Percentiles rank a stretch among this genome's conserved stretches.
These are phyloP conservation scores for Tolypocladium sp. DNA, from an alignment of 2,329 filamentous ascomycete genomes.

Conservation along the genomic window DNA sequence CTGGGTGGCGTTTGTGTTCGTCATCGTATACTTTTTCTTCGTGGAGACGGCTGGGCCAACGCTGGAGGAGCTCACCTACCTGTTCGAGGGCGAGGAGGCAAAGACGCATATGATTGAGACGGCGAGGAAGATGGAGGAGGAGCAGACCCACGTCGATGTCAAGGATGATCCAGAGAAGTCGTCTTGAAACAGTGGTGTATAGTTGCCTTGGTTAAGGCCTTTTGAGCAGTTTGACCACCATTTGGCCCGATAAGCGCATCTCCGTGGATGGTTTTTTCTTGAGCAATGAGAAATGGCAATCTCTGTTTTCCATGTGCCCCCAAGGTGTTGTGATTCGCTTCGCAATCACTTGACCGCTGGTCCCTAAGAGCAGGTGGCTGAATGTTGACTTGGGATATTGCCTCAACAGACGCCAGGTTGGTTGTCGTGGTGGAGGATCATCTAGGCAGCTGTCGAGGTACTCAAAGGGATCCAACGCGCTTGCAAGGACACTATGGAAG, in stretches of 20 bases:
- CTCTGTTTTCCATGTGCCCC: background rate
- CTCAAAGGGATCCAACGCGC: background rate
- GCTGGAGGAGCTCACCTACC: constrained; percentile 22
- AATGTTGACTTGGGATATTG: background rate
- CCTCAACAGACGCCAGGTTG: too few species aligned
- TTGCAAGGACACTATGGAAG: background rate
- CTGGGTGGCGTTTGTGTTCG: constrained; percentile 26
- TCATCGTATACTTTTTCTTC: constrained; percentile 30
- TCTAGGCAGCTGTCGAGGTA: background rate
- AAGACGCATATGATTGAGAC: constrained; percentile 15
- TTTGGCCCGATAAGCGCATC: background rate
- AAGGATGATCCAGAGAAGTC: constrained; percentile 1
- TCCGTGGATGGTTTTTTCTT: background rate
- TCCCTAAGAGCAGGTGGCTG: background rate
- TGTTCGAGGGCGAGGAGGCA: constrained; percentile 19
- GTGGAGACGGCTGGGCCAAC: constrained; percentile 27
- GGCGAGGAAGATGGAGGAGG: constrained; percentile 6
- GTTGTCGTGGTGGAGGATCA: too few species aligned
- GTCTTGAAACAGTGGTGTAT: too few species aligned
- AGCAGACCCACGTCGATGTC: constrained; percentile 1
- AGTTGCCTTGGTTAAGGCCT: background rate
- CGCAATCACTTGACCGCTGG: background rate
- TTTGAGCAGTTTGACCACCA: too few species aligned
- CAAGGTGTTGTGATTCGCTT: background rate
- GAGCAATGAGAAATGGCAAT: background rate